Conservation (phyloP, 352 stramenopile genomes). For the Phytopythium mirpurense region DNA sequence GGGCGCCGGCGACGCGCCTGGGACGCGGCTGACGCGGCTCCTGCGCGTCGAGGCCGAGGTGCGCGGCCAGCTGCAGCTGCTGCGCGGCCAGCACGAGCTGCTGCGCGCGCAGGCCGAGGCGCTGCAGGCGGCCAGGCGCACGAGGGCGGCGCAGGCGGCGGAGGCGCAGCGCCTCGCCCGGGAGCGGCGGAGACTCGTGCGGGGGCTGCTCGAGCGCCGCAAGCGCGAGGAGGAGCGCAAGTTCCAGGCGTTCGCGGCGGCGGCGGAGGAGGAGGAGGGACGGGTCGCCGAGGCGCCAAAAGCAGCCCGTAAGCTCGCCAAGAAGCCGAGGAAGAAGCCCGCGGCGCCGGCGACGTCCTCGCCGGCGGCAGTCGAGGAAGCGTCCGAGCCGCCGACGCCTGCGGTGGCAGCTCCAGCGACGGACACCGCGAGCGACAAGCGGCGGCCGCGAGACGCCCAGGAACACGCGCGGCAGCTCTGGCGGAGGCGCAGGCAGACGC, state of each 20-base stretch:
- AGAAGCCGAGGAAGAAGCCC: constrained; percentile 1
- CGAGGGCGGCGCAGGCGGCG: constrained; percentile 25
- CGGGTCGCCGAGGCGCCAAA: no score
- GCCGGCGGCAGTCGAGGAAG: no score
- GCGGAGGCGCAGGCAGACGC: constrained; percentile 25
- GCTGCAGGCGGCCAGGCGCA: constrained; percentile 28
- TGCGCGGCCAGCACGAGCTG: constrained; percentile 36
- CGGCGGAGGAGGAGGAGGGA: constrained; percentile 1
- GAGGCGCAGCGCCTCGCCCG: constrained; percentile 25
- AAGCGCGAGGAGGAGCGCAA: constrained; percentile 44
- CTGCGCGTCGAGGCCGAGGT: constrained; percentile 54
- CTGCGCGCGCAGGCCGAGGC: constrained; percentile 41
- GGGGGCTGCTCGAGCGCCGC: constrained; percentile 28
- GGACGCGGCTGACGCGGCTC: constrained; percentile 39
- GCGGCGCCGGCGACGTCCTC: not conserved
- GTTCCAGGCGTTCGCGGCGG: constrained; percentile 17
- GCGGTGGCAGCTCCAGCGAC: no score
- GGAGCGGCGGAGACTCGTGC: constrained; percentile 30
- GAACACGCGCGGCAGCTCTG: constrained; percentile 19
- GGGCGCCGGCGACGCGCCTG: not conserved
- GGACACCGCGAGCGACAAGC: no score
- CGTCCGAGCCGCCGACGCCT: no score
- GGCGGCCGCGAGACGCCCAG: not conserved
- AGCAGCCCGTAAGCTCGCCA: no score
- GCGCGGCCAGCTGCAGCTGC: constrained; percentile 41